A percentile compares a stretch with the other conserved stretches of the same genome.
These are phyloP conservation scores for Naganishia antarctica DNA, from an alignment of 768 basidiomycete genomes.

Conservation along the genomic window DNA sequence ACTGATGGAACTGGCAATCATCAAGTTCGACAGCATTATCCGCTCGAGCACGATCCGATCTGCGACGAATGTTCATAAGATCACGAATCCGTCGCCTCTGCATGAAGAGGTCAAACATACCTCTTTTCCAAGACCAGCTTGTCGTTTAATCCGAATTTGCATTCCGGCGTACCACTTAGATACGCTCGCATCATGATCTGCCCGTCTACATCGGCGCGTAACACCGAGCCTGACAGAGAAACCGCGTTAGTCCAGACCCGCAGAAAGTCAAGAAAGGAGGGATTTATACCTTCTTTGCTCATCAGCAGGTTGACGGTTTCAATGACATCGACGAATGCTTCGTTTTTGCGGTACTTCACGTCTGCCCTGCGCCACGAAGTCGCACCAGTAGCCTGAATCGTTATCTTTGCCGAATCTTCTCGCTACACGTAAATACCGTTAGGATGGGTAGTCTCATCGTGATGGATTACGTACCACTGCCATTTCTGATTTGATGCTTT, in stretches of 20 bases:
- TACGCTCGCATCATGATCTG: constrained; percentile 98
- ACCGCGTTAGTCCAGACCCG: too few species aligned
- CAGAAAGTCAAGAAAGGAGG: too few species aligned
- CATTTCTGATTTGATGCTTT: constrained; percentile 81
- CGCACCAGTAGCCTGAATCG: constrained; percentile 90
- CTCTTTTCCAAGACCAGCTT: constrained; percentile 93
- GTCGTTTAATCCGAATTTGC: constrained; percentile 98
- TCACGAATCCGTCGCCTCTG: constrained; percentile 1
- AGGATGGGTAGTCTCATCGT: background rate
- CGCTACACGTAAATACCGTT: constrained; percentile 51
- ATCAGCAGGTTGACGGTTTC: constrained; percentile 94
- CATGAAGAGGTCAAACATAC: constrained; percentile 31
- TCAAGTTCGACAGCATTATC: constrained; percentile 80
- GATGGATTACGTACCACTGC: constrained; percentile 61
- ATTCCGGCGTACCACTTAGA: constrained; percentile 91
- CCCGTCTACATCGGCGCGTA: constrained; percentile 96
- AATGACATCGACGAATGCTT: constrained; percentile 99
- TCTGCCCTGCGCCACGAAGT: constrained; percentile 93
- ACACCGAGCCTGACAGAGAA: constrained; percentile 81
- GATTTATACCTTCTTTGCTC: constrained; percentile 96
- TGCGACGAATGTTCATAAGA: background rate
- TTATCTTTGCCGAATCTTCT: constrained; percentile 95
- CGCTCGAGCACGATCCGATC: constrained; percentile 41
- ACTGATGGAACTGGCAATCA: constrained; percentile 98
- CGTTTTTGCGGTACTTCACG: constrained; percentile 99